Evolutionary conservation across 148 eudicot genomes (phyloP).

Genomic region (Spergularia marina): DNA sequence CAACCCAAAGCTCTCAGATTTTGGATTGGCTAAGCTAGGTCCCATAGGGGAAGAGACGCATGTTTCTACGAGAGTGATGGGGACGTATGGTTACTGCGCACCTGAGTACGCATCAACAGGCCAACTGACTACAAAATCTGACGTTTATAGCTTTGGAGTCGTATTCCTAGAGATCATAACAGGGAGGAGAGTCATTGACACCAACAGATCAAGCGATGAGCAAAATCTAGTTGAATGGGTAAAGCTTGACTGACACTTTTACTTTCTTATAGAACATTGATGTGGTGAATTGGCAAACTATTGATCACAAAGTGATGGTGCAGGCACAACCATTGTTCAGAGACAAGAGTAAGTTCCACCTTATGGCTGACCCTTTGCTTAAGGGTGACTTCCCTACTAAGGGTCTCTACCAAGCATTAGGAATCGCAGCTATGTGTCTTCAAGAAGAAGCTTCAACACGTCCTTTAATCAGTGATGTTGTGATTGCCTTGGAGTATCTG

Average conservation of each 20-base stretch:
- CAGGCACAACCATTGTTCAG: slow-evolving; percentile 88
- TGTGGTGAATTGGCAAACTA: neutral
- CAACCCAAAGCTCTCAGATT: slow-evolving; percentile 82
- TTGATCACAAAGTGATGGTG: neutral
- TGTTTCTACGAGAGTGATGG: slow-evolving; percentile 79
- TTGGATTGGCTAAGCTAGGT: slow-evolving; percentile 75
- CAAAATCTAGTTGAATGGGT: slow-evolving; percentile 83
- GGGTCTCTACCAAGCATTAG: slow-evolving; percentile 78
- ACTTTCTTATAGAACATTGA: neutral
- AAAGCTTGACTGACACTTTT: slow-evolving; percentile 5
- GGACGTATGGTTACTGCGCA: slow-evolving; percentile 87
- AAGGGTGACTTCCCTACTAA: slow-evolving; percentile 57
- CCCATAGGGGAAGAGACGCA: slow-evolving; percentile 60
- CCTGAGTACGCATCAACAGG: slow-evolving; percentile 87
- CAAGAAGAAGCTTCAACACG: slow-evolving; percentile 69
- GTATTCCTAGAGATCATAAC: slow-evolving; percentile 83
- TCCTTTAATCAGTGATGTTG: slow-evolving; percentile 75
- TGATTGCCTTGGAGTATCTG: slow-evolving; percentile 62
- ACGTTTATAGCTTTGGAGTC: slow-evolving; percentile 87
- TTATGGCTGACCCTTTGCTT: slow-evolving; percentile 76
- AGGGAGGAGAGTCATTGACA: slow-evolving; percentile 77
- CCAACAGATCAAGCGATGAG: slow-evolving; percentile 53
- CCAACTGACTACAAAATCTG: slow-evolving; percentile 64
- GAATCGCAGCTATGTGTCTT: slow-evolving; percentile 90
- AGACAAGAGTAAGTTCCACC: slow-evolving; percentile 62